Evolutionary conservation across 176 grass and related monocot species (phyloP), one percentile per base, ranked within the genome.

Genomic region (Triticum dicoccoides): DNA sequence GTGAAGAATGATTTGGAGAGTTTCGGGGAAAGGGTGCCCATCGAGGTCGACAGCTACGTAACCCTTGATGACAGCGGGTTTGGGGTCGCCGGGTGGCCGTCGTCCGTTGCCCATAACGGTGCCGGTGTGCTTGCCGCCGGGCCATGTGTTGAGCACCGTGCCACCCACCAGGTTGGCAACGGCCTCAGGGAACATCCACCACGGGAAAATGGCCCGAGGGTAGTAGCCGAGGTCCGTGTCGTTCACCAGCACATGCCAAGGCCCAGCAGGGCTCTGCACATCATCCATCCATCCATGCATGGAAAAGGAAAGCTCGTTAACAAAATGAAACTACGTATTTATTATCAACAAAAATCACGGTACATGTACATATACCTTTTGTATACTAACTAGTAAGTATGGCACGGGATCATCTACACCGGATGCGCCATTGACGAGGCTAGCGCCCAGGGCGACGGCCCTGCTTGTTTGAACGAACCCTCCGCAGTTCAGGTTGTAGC

Each of bases 211-310:
- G 32, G 66, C 8, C 30, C 66, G 66, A 20, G 66, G 66, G 66
- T 69, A 69, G 66, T 69, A 37, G 32, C 66, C 66, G 32, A 69
- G 66, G 66, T 69, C 66, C 66, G 66, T 69, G 15, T 69, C 66
- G 17, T 69, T 69, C 32, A 69, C 66, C 66, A 35, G 32, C 66
- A 69, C 63, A 9, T 69, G 66, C 66, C 66, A 69, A 20, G 66
- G 66, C 32, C 66, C 66, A 10, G 32, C 66, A 1, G 32, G 3
- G 66, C 34, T 34, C 66, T 69, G 66, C 66, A 35, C 8, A 30
- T 51, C 45, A 29, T 49, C 47, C 25, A 30, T 10, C 15, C 45
- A 29, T 49, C 47, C 25, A 30, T 5, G 17, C 66, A 68, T 34
- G 6, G 65, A 27, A 34, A 51, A 2, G 47, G 13, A 15, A 51